Conservation (phyloP, 306 rosid genomes). For the Herpetospermum pedunculosum region DNA sequence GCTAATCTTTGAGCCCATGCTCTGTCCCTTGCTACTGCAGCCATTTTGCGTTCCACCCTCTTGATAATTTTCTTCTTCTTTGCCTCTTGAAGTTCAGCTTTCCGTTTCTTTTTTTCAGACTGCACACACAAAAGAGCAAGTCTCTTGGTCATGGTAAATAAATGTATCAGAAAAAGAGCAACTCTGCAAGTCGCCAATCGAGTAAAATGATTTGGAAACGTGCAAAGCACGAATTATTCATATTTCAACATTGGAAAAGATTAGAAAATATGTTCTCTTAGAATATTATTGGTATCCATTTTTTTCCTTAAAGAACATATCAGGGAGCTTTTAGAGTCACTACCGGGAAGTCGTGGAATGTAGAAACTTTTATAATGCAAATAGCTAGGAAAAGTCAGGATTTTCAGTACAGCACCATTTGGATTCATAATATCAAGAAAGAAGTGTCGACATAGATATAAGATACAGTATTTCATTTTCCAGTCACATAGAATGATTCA, state of each 20-base stretch:
- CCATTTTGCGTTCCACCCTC: conserved; percentile 86
- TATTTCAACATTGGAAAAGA: neutral
- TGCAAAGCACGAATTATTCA: neutral
- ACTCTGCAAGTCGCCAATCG: neutral
- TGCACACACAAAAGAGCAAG: conserved; percentile 21
- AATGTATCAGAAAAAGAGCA: neutral
- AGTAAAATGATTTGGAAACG: neutral
- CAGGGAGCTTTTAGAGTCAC: neutral
- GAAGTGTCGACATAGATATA: neutral
- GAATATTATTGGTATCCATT: neutral
- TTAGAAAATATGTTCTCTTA: neutral
- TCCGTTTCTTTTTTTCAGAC: conserved; percentile 66
- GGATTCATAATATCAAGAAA: neutral
- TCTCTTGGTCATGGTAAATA: conserved; percentile 12
- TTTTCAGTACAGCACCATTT: neutral
- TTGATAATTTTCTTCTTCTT: conserved; percentile 52
- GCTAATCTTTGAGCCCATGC: conserved; percentile 58
- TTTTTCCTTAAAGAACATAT: neutral
- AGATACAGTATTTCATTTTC: neutral
- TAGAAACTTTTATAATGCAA: neutral
- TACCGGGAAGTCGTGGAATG: neutral
- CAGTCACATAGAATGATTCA: neutral
- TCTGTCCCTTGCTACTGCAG: conserved; percentile 87
- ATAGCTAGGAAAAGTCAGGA: neutral
- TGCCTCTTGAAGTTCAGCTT: conserved; percentile 76